Conservation (phyloP, 768 basidiomycete species). For the Leccinellum albellum region DNA sequence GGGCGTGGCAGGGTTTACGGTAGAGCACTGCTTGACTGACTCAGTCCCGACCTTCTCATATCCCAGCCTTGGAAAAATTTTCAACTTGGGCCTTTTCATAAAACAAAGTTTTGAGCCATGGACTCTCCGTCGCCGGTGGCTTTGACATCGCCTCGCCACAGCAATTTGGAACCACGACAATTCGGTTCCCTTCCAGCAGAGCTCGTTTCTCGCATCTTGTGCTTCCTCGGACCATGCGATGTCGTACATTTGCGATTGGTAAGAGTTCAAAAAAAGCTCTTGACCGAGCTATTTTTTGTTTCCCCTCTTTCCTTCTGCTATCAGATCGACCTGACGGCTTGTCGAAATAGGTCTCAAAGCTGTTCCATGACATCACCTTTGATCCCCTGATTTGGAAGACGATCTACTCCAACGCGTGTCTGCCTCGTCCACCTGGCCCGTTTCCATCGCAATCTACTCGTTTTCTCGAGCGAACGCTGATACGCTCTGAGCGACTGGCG, state of each 20-base stretch:
- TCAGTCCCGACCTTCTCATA: neutral
- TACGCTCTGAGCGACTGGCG: constrained; percentile 5
- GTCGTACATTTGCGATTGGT: neutral
- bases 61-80: neutral
- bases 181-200: neutral
- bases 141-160: neutral
- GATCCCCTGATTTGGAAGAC: constrained; percentile 5
- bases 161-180: neutral
- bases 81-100: neutral
- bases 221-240: neutral
- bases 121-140: neutral
- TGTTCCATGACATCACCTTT: neutral
- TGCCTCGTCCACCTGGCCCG: constrained; percentile 10
- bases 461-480: constrained; percentile 6
- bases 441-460: constrained; percentile 1
- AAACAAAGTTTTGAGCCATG: neutral
- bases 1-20: neutral
- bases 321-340: neutral
- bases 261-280: neutral
- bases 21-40: neutral
- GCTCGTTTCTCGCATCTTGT: neutral
- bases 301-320: neutral
- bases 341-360: constrained; percentile 5
- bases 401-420: neutral
- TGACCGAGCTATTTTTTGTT: neutral